These are phyloP conservation scores for Pyracantha coccinea DNA, from an alignment of 331 rosid species.

Conservation along the genomic window DNA sequence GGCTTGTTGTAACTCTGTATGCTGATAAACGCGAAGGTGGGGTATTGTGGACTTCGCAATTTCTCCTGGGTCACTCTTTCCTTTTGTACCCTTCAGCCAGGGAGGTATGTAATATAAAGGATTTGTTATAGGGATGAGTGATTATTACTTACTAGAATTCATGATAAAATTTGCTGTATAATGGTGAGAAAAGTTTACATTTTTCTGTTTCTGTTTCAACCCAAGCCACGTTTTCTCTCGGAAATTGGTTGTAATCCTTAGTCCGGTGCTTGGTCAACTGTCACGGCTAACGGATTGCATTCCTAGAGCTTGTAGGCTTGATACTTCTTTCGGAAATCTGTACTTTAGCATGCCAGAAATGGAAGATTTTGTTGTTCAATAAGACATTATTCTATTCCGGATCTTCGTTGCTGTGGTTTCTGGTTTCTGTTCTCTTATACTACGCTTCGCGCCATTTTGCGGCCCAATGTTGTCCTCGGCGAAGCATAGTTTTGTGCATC, in stretches of 20 bases:
- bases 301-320: background rate
- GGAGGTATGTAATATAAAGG: constrained; percentile 27
- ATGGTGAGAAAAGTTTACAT: constrained; percentile 9
- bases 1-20: background rate
- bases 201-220: constrained; percentile 9
- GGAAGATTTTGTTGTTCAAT: background rate
- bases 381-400: background rate
- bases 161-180: constrained; percentile 18
- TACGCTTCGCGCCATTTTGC: background rate
- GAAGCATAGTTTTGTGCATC: background rate
- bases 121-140: constrained; percentile 11
- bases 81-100: constrained; percentile 12
- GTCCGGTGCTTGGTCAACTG: background rate
- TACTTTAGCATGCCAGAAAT: background rate
- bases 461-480: background rate
- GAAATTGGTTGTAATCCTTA: background rate
- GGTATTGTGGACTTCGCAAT: constrained; percentile 12
- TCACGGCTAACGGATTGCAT: background rate
- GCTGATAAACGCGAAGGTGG: constrained; percentile 7
- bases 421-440: background rate
- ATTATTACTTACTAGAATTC: background rate
- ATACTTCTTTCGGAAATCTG: background rate
- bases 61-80: constrained; percentile 8
- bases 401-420: background rate
- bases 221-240: background rate